Evolutionary conservation across 768 basidiomycete species (phyloP), one percentile per base, ranked within the genome.

Genomic region (Termitomyces bulborhizus): DNA sequence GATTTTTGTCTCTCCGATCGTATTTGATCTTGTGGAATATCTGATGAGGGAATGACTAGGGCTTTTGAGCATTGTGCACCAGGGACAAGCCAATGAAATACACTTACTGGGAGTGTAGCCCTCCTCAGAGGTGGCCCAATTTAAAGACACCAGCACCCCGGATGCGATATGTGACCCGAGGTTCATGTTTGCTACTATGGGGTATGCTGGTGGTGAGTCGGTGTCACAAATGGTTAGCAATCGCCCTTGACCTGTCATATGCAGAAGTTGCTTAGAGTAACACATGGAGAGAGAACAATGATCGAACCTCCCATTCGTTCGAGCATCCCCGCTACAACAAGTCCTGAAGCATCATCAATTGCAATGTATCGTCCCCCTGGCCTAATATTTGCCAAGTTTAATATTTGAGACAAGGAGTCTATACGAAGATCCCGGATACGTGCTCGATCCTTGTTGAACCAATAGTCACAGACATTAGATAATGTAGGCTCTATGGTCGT

Each of bases 131-230:
- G 90, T 88, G 24, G 90, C 89, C 96, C 96, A 99, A 67, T 97
- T 97, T 18, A 98, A 70, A 0, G 84, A 83, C 2, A 79, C 73
- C 54, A 92, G 71, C 11, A 85, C 76, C 4, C 78, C 69, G 16
- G 77, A 73, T n/a, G 78, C 63, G 11, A 72, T 64, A 43, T 81
- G 76, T 39, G 79, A 72, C 13, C 80, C 72, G 64, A 94, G 93
- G 71, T 98, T 98, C 91, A 98, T 93, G 56, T 86, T 76, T 3
- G 76, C 73, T 66, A 93, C 69, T 21, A 93, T 80, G 12, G 90
- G 89, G 68, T 92, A 96, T 41, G 93, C 88, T 6, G 97, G 96
- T 5, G 96, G 94, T 12, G 90, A 92, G 63, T 98, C 96, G 32
- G 86, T 82, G 58, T 95, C 91, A 60, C 87, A 90, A 58, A 99